These are phyloP conservation scores for Kurtzmaniella quercitrusa DNA, from an alignment of 1,139 yeast species.

Conservation along the genomic window DNA sequence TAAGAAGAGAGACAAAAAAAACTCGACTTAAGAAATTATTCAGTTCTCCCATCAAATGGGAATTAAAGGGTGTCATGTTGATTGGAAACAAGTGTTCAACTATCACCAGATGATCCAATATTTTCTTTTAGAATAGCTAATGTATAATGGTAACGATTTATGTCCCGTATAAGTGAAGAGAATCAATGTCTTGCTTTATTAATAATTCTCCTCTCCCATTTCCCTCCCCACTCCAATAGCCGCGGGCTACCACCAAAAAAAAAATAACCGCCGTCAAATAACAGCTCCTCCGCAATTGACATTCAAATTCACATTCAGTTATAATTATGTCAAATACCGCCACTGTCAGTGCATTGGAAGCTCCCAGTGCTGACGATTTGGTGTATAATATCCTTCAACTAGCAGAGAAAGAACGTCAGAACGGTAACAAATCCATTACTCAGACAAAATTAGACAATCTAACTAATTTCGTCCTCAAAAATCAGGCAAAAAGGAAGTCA, in stretches of 20 bases:
- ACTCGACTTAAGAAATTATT: too few relatives aligned
- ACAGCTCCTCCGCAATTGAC: slow-evolving; percentile 2
- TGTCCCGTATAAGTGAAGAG: too few relatives aligned
- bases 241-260: slow-evolving; percentile 4
- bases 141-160: not conserved
- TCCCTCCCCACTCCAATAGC: not conserved
- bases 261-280: too few relatives aligned
- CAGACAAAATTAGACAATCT: slow-evolving; percentile 28
- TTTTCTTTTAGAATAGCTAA: too few relatives aligned
- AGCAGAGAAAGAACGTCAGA: slow-evolving; percentile 30
- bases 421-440: slow-evolving; percentile 31
- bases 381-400: slow-evolving; percentile 23
- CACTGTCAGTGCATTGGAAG: not conserved
- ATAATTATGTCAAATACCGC: not conserved
- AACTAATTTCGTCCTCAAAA: slow-evolving; percentile 15
- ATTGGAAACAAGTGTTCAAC: too few relatives aligned
- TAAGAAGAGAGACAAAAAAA: not conserved
- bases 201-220: not conserved
- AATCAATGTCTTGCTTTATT: too few relatives aligned
- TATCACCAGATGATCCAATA: too few relatives aligned
- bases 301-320: slow-evolving; percentile 1
- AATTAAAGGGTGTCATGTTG: too few relatives aligned
- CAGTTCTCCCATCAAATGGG: too few relatives aligned
- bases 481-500: not conserved
- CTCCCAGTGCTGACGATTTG: slow-evolving; percentile 18